Conservation (phyloP, 176 grass and related monocot species). For the Cenchrus americanus region DNA sequence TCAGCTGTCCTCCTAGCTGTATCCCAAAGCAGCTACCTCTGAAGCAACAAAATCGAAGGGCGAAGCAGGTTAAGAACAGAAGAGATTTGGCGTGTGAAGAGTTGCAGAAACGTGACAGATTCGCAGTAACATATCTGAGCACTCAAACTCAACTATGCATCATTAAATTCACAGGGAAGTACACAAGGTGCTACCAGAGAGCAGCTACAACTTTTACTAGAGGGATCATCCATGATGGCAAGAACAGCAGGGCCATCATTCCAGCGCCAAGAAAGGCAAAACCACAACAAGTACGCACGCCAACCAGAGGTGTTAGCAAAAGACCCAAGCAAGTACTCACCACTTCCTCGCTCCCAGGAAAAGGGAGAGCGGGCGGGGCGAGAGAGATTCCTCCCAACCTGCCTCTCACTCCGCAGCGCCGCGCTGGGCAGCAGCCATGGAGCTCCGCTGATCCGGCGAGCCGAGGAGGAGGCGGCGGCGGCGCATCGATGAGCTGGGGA, state of each 20-base stretch:
- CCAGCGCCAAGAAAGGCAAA: slow-evolving; percentile 44
- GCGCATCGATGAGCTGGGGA: slow-evolving; percentile 3
- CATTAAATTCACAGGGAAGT: slow-evolving; percentile 32
- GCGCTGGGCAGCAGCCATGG: slow-evolving; percentile 2
- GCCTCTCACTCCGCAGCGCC: slow-evolving; percentile 38
- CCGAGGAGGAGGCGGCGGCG: neutral
- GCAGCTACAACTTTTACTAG: slow-evolving; percentile 25
- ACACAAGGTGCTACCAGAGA: slow-evolving; percentile 29
- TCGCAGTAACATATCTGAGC: slow-evolving; percentile 21
- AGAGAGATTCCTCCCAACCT: slow-evolving; percentile 17
- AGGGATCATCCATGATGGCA: slow-evolving; percentile 44
- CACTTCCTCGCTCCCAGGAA: slow-evolving; percentile 27
- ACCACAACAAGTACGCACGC: slow-evolving; percentile 34
- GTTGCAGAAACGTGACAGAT: slow-evolving; percentile 12
- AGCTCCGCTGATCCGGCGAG: slow-evolving; percentile 19
- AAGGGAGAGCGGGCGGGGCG: neutral
- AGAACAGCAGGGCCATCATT: slow-evolving; percentile 51
- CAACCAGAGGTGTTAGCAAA: slow-evolving; percentile 2
- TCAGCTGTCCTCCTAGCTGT: slow-evolving; percentile 24
- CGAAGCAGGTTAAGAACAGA: neutral
- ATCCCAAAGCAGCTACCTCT: slow-evolving; percentile 23
- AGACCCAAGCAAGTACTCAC: slow-evolving; percentile 28
- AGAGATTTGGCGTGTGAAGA: neutral
- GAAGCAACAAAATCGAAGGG: slow-evolving; percentile 24
- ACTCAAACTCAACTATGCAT: slow-evolving; percentile 34